Base-by-base conservation (phyloP, 1,284 basidiomycete genomes). In the Porphyrellus sp. region DNA sequence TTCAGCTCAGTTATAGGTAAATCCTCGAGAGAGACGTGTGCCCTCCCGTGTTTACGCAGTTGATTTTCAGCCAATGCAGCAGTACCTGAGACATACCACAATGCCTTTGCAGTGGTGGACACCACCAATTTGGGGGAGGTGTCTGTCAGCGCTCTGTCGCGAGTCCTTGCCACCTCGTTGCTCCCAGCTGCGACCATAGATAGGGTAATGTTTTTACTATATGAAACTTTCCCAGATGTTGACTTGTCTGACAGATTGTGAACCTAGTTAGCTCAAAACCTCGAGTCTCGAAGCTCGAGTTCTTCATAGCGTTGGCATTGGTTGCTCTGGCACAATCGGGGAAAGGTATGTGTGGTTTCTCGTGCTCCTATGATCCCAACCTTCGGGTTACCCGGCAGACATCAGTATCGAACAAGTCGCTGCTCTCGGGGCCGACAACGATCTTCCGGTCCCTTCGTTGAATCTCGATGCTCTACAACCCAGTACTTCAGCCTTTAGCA, bases 231-330 rank as follows among this genome's bases (percentile, higher is more conserved):
- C 18, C 20, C 46, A 31, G 30, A 42, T 21, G 18, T 46, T 67
- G 46, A 68, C 43, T 42, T 41, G 46, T 30, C 34, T 40, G 34
- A 25, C 52, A 93, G 90, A 92, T 93, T 59, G 85, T 93, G 48
- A 91, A 85, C 67, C 75, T 92, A 30, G 89, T 89, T 46, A 90
- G 86, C 70, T 83, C 84, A 31, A 77, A 81, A 53, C 78, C 87
- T 25, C 77, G 87, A 34, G 86, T 95, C 39, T 89, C 89, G 11
- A 89, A 83, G 59, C 79, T 86, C 52, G 92, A 95, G 64, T 93
- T 94, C 73, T 94, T 90, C 68, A 87, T 93, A 25, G 88, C 92
- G 15, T 71, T 96, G 18, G 91, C 90, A 11, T 77, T 96, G 15
- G 89, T 90, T 48, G 90, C 91, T 6, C 74, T 93, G 20, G 90